Percentiles rank a stretch among this genome's conserved stretches.
phyloP scores from a whole-genome alignment of 202 grass and related monocot genomes.

The Zizania palustris region DNA sequence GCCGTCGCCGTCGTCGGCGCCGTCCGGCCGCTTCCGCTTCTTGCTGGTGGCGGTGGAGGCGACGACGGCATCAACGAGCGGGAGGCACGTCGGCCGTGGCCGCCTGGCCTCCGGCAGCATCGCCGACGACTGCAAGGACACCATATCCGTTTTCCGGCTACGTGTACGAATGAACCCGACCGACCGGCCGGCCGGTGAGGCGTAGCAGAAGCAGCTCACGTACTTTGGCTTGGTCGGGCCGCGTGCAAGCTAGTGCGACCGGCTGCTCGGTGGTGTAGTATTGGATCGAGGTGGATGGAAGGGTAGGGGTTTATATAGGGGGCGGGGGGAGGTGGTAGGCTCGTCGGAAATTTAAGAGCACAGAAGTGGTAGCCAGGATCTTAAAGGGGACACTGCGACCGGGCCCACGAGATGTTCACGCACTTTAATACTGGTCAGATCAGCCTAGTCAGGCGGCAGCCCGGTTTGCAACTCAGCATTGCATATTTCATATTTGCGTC shows the following conservation, averaged over 20 bases:
- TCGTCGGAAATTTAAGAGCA: conserved; percentile 70
- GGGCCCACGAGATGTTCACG: conserved; percentile 63
- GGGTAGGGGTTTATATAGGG: conserved; percentile 62
- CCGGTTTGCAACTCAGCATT: not conserved
- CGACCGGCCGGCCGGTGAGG: too few relatives aligned
- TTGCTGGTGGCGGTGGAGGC: conserved; percentile 51
- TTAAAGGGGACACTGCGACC: conserved; percentile 60
- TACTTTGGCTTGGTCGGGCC: not conserved
- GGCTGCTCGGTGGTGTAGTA: conserved; percentile 17
- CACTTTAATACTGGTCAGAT: conserved; percentile 50
- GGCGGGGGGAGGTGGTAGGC: conserved; percentile 12
- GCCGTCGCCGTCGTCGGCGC: conserved; percentile 11
- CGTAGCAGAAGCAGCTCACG: not conserved
- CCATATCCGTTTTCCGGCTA: conserved; percentile 42
- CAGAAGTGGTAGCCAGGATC: conserved; percentile 72
- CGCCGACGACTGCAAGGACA: conserved; percentile 78
- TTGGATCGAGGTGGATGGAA: conserved; percentile 1
- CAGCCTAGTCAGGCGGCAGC: not conserved
- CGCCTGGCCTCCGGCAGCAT: conserved; percentile 55
- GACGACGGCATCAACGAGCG: conserved; percentile 37
- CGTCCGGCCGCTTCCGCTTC: conserved; percentile 70
- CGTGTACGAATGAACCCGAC: too few relatives aligned
- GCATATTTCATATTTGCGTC: too few relatives aligned
- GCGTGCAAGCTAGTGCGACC: not conserved
- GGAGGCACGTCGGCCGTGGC: conserved; percentile 39